Percentiles rank a stretch among this genome's conserved stretches.
These are phyloP conservation scores for Avena eriantha DNA, from an alignment of 176 grass and related monocot genomes.

Conservation along the genomic window DNA sequence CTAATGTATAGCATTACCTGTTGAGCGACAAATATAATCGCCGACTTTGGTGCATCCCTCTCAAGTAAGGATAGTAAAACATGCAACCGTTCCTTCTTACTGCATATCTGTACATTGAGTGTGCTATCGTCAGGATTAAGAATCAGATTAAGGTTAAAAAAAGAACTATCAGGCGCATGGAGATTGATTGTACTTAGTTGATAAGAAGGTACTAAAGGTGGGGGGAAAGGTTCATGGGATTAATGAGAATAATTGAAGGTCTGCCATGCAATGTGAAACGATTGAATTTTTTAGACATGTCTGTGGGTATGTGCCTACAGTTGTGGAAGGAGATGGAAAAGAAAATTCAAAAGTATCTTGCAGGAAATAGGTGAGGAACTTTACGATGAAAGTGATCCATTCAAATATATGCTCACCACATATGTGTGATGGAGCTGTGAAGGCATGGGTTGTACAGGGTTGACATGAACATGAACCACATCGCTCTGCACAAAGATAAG, in stretches of 20 bases:
- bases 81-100: slow-evolving; percentile 71
- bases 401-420: slow-evolving; percentile 53
- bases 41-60: slow-evolving; percentile 74
- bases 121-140: neutral
- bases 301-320: neutral
- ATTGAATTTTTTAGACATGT: neutral
- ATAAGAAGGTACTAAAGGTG: slow-evolving; percentile 1
- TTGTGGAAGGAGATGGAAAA: neutral
- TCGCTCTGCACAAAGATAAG: slow-evolving; percentile 60
- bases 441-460: slow-evolving; percentile 76
- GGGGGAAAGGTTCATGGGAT: neutral
- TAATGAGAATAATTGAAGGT: slow-evolving; percentile 13
- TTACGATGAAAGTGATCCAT: neutral
- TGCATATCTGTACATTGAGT: slow-evolving; percentile 70
- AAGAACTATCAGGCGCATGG: slow-evolving; percentile 6
- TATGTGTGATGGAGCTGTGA: slow-evolving; percentile 66
- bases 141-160: neutral
- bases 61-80: slow-evolving; percentile 79
- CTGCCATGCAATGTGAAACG: neutral
- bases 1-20: slow-evolving; percentile 63
- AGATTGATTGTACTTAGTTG: neutral
- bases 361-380: slow-evolving; percentile 1
- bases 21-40: slow-evolving; percentile 88
- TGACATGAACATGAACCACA: slow-evolving; percentile 92
- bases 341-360: slow-evolving; percentile 14